Evolutionary conservation across 176 grass and related monocot genomes (phyloP), one percentile per base, ranked within the genome.

Genomic region (Lolium multiflorum): DNA sequence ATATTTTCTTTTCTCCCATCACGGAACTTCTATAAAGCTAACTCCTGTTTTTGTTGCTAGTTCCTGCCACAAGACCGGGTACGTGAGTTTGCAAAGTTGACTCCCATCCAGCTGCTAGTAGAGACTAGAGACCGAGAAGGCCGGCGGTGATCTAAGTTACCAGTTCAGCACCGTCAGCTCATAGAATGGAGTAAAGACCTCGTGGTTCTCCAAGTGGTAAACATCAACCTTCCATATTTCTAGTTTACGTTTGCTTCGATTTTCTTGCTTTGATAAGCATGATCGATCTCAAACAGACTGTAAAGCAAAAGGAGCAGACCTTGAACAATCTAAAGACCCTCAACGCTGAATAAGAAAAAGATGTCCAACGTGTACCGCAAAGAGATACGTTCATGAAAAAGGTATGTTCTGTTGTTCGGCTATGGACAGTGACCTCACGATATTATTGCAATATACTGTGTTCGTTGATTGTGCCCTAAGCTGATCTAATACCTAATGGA

Each of bases 41-140:
- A 47, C 21, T 2, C 15, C 5, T 17, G 1, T 11, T 74, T 88
- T 70, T 66, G 26, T 16, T 71, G 1, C 71, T 89, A 98, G 96
- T 98, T 98, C 74, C 66, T 98, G 78, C 91, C 93, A 0, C 90
- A 98, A 92, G 95, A 98, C 13, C 82, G 93, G 14, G 95, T 95
- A 1, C 93, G 89, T 24, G 95, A 98, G 74, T 98, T 98, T 81
- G 93, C 93, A 22, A 98, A 95, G 88, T 46, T 98, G 15, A 98
- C 79, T 64, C 95, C 91, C 12, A 89, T 95, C 75, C 89, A 98
- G 76, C 86, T 95, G 64, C 80, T 98, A 59, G 85, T 93, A 89
- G 95, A 95, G 88, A 95, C 95, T 93, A 89, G 95, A 95, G 88
- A 95, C 95, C 54, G 91, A 95, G 79, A 95, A 98, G 81, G 89